Percentiles rank a stretch among this genome's conserved stretches.
Evolutionary conservation across 129 eudicot species (phyloP).

Genomic region (Tanacetum coccineum): DNA sequence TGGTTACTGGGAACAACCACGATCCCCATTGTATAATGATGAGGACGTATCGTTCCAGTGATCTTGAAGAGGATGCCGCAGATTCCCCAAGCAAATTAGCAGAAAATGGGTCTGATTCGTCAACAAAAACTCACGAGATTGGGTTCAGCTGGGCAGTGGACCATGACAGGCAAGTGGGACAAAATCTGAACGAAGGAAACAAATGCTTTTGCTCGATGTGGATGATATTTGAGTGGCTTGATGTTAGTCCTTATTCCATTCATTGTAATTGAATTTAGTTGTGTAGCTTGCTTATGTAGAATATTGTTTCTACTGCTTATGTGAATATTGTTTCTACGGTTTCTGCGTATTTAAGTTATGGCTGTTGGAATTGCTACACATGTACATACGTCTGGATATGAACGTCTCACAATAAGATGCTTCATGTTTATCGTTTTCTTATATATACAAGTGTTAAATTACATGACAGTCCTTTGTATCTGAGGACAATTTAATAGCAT

Average conservation of each 20-base stretch:
- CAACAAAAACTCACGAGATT: conserved; percentile 61
- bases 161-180: conserved; percentile 49
- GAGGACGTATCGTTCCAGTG: conserved; percentile 91
- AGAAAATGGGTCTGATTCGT: conserved; percentile 51
- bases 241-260: conserved; percentile 14
- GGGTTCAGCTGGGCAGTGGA: conserved; percentile 64
- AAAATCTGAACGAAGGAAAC: conserved; percentile 48
- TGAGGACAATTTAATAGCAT: no score
- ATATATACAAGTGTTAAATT: background rate
- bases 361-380: conserved; percentile 11
- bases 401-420: conserved; percentile 27
- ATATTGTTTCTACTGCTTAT: no score
- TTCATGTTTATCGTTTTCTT: conserved; percentile 4
- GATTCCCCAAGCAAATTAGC: conserved; percentile 49
- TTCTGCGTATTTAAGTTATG: conserved; percentile 13
- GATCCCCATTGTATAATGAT: conserved; percentile 55
- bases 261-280: conserved; percentile 19
- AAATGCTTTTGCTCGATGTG: conserved; percentile 77
- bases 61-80: conserved; percentile 86
- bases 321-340: conserved; percentile 29
- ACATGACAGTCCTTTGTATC: no score
- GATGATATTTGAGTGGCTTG: conserved; percentile 71
- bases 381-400: conserved; percentile 35
- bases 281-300: no score
- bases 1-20: conserved; percentile 29